Evolutionary conservation across 768 basidiomycete genomes (phyloP), one percentile per base, ranked within the genome.

Genomic region (Lentinula lateritia): DNA sequence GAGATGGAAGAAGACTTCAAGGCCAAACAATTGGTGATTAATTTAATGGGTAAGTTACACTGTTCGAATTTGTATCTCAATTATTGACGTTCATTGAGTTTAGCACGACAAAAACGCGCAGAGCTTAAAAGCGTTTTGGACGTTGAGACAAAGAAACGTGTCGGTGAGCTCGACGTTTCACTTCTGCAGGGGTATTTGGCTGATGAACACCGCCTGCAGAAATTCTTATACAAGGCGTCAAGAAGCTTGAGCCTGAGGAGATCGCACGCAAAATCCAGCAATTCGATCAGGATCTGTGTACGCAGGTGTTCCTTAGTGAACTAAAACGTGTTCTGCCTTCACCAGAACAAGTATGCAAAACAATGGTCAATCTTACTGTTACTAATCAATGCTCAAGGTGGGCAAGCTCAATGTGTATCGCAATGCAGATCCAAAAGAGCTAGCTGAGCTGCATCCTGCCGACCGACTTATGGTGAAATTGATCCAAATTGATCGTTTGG

Each of bases 1-100:
- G 89, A 95, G 75, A 98, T 99, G 91, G 95, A 98, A 72, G 90
- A 96, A 69, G 95, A 95, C 71, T 99, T 99, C 78, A 93, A 95
- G 70, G 95, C 95, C 16, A 95, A 95, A 74, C 93, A 97, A 71
- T 79, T 95, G 52, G 94, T 96, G 61, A 90, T 92, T 62, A 93
- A 93, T 69, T 76, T 95, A 10, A 85, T 97, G 79, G 90, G 93
- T 93, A 70, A 56, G 55, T 56, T 20, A 42, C 20, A 34, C 28
- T 28, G 28, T 28, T 42, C 6, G 10, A 20, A 6, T 2, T 28
- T 16, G 63, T 78, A 38, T 13, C 67, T 62, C 64, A 42, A n/a
- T 64, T 62, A 55, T 62, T 23, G 42, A 59, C 53, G 42, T 64
- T 68, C 61, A 69, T 56, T n/a, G 48, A 60, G 43, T 53, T 64